A percentile compares a stretch with the other conserved stretches of the same genome.
Evolutionary conservation across 1,284 basidiomycete species (phyloP).

Genomic region (Cerioporus squamosus): DNA sequence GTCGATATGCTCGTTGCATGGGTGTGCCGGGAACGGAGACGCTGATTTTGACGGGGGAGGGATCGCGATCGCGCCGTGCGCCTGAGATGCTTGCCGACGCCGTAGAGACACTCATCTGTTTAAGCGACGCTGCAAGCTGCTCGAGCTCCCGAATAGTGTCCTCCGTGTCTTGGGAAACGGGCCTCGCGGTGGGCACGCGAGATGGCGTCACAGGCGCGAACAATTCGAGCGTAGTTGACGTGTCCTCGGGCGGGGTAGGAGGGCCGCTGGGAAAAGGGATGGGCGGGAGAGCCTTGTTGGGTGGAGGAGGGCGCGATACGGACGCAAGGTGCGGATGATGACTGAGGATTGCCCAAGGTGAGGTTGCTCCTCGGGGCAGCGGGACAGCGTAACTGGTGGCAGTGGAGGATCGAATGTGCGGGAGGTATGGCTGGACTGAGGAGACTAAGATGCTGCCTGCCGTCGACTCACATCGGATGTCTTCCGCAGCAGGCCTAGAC

Average conservation of each 20-base stretch:
- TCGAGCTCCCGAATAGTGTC: conserved; percentile 22
- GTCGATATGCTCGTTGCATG: too few relatives aligned
- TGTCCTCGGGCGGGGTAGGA: background rate
- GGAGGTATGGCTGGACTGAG: background rate
- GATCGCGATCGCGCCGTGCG: background rate
- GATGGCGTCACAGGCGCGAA: background rate
- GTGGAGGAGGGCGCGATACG: conserved; percentile 3
- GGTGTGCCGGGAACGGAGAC: background rate
- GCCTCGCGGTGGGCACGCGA: background rate
- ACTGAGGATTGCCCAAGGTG: too few relatives aligned
- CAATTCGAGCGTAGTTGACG: background rate
- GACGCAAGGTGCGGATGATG: background rate
- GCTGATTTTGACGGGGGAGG: conserved; percentile 1
- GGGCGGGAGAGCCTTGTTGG: conserved; percentile 19
- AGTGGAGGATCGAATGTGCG: too few relatives aligned
- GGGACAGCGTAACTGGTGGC: too few relatives aligned
- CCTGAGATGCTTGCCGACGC: background rate
- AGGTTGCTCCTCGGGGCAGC: too few relatives aligned
- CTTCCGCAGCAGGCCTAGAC: background rate
- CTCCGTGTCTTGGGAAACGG: conserved; percentile 16
- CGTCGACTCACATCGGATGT: background rate
- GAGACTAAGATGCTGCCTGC: background rate
- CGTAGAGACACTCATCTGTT: conserved; percentile 5
- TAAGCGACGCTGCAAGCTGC: conserved; percentile 19
- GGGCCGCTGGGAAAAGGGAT: conserved; percentile 13